Base-by-base conservation (phyloP, 139 green algal species). In the Nannochloris sp. region DNA sequence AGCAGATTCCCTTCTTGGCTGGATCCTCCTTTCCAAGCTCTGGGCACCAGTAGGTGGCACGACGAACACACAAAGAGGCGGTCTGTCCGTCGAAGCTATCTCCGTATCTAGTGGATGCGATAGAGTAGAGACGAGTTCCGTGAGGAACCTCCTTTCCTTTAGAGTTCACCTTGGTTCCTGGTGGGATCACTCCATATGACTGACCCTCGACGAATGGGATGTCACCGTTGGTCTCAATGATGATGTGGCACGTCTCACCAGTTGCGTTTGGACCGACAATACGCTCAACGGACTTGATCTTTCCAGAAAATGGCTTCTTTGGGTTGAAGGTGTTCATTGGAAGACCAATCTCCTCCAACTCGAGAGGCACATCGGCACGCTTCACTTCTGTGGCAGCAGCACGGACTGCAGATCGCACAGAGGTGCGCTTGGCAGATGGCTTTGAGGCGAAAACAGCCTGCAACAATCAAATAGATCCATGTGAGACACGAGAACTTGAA, bases 121-220 rank as follows among this genome's bases (percentile, higher is more conserved):
- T 99, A 69, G 93, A 98, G 81, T 99, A 99, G 21, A 99, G 87
- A 59, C 93, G 84, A n/a, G 88, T 83, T 51, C 88, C 91, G 73
- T 95, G 87, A 48, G 87, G 85, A 61, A 97, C 84, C 80, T 96
- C 87, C 88, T 97, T 97, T 67, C 90, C 90, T 72, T 84, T 88
- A 71, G 66, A 85, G 88, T 97, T 97, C 19, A 95, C 73, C 83
- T 96, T 96, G 67, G 85, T 94, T 68, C 90, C 90, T 25, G 93
- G 93, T 57, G 93, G 93, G 75, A 98, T 95, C 54, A 99, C 88
- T 59, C 93, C 93, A 76, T 98, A 98, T 27, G 86, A 95, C 83
- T 98, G 93, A 53, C 92, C 93, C 84, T 99, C 93, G 81, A 86
- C 93, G 81, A 95, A 98, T 56, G 93, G 93, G 62, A 97, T 94